A percentile compares a stretch with the other conserved stretches of the same genome.
These are phyloP conservation scores for Stylonectria norvegica DNA, from an alignment of 2,329 filamentous ascomycete genomes.

Conservation along the genomic window DNA sequence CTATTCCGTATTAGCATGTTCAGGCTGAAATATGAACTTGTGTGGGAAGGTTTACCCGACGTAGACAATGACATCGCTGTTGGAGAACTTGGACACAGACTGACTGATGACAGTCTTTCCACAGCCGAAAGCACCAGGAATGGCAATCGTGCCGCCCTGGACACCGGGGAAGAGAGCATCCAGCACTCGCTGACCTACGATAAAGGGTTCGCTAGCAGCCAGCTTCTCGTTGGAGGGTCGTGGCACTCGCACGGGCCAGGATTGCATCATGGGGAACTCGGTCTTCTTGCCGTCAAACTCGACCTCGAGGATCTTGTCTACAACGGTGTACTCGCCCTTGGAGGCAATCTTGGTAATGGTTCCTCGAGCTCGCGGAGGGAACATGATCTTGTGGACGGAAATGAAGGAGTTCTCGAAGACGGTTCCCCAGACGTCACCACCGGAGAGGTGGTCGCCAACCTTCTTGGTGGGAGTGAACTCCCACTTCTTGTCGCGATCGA, in stretches of 20 bases:
- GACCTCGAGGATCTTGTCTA: conserved; percentile 88
- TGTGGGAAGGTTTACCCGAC: conserved; percentile 60
- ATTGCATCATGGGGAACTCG: conserved; percentile 97
- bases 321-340: conserved; percentile 91
- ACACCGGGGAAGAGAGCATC: conserved; percentile 96
- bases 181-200: conserved; percentile 94
- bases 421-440: conserved; percentile 91
- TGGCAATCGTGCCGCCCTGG: conserved; percentile 95
- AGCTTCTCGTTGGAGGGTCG: conserved; percentile 90
- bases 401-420: conserved; percentile 97
- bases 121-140: conserved; percentile 96
- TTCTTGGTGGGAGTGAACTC: conserved; percentile 89
- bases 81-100: conserved; percentile 98
- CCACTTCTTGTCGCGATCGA: conserved; percentile 93
- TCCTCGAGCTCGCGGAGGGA: conserved; percentile 85
- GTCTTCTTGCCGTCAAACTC: conserved; percentile 97
- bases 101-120: conserved; percentile 99
- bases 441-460: conserved; percentile 94
- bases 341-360: conserved; percentile 87
- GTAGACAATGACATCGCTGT: conserved; percentile 98
- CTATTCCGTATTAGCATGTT: neutral
- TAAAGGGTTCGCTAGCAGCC: conserved; percentile 82
- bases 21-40: neutral
- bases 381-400: conserved; percentile 85
- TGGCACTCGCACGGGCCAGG: conserved; percentile 95